Conservation (phyloP, 2,329 filamentous ascomycete genomes). For the Hymenoscyphus fructigenus region DNA sequence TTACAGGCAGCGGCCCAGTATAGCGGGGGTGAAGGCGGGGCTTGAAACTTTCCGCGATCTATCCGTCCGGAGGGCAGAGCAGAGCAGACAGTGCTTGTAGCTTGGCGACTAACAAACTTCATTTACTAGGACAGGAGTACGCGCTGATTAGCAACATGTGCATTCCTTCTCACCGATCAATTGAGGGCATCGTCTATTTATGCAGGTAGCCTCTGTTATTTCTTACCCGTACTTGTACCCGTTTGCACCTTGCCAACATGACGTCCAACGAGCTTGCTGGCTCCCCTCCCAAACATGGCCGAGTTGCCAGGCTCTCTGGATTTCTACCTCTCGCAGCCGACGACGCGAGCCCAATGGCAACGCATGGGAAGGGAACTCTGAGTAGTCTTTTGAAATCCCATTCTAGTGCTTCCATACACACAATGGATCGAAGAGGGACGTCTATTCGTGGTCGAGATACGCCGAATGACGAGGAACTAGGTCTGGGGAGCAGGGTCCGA, state of each 20-base stretch:
- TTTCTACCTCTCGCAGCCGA: slow-evolving; percentile 32
- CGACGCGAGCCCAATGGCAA: slow-evolving; percentile 33
- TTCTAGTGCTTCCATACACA: slow-evolving; percentile 31
- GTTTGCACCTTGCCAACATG: slow-evolving; percentile 11
- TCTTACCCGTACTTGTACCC: neutral
- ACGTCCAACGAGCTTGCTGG: slow-evolving; percentile 14
- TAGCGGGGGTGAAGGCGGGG: neutral
- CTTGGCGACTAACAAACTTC: neutral
- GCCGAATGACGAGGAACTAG: slow-evolving; percentile 30
- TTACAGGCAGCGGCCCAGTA: neutral
- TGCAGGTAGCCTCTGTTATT: neutral
- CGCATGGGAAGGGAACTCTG: slow-evolving; percentile 34
- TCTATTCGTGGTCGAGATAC: slow-evolving; percentile 24
- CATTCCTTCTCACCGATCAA: neutral
- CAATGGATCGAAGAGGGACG: slow-evolving; percentile 22
- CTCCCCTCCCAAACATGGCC: slow-evolving; percentile 26
- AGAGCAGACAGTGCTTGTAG: neutral
- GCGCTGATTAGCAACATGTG: neutral
- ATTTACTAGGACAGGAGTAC: neutral
- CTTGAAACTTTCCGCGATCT: neutral
- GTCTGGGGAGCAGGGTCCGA: slow-evolving; percentile 8
- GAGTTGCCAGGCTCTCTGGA: slow-evolving; percentile 27
- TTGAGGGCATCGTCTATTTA: neutral
- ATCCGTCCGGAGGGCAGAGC: neutral
- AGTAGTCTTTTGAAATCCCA: slow-evolving; percentile 33